A percentile compares a stretch with the other conserved stretches of the same genome.
These are phyloP conservation scores for Penicillium robsamsonii DNA, from an alignment of 495 filamentous ascomycete genomes.

Conservation along the genomic window DNA sequence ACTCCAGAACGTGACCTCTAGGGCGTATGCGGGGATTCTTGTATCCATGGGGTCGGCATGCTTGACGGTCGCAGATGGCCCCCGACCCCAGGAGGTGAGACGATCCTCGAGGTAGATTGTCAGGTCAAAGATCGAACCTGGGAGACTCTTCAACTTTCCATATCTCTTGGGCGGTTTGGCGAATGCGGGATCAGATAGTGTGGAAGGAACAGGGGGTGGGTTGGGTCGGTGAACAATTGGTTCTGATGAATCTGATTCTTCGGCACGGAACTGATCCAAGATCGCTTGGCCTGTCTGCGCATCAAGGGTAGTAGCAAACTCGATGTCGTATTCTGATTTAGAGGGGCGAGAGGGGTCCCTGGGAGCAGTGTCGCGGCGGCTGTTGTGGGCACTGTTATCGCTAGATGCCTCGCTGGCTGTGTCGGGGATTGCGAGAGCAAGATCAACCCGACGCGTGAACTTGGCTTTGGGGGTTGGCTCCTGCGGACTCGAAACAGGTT, in stretches of 20 bases:
- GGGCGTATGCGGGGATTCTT: slow-evolving; percentile 76
- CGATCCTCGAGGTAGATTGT: slow-evolving; percentile 61
- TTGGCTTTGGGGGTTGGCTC: slow-evolving; percentile 38
- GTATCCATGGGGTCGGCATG: slow-evolving; percentile 58
- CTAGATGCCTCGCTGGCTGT: slow-evolving; percentile 47
- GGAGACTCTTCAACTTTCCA: slow-evolving; percentile 43
- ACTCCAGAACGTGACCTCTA: slow-evolving; percentile 72
- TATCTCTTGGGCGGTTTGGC: slow-evolving; percentile 41
- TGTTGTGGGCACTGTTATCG: slow-evolving; percentile 18
- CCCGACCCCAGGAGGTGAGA: slow-evolving; percentile 74
- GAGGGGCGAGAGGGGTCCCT: background rate
- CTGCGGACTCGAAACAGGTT: background rate
- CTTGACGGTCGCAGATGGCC: slow-evolving; percentile 55
- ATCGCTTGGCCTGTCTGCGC: slow-evolving; percentile 41
- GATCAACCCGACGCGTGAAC: slow-evolving; percentile 35
- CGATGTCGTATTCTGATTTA: slow-evolving; percentile 25
- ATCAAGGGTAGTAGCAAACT: slow-evolving; percentile 44
- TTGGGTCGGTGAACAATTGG: slow-evolving; percentile 24
- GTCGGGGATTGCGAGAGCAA: slow-evolving; percentile 41
- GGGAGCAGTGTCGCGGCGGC: slow-evolving; percentile 7
- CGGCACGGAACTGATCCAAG: slow-evolving; percentile 22
- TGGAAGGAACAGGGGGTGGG: slow-evolving; percentile 2
- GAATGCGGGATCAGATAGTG: slow-evolving; percentile 19
- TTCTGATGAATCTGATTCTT: slow-evolving; percentile 24
- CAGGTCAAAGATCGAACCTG: slow-evolving; percentile 51